A percentile compares a stretch with the other conserved stretches of the same genome.
phyloP scores from a whole-genome alignment of 768 basidiomycete species.

The Lactarius deliciosus region DNA sequence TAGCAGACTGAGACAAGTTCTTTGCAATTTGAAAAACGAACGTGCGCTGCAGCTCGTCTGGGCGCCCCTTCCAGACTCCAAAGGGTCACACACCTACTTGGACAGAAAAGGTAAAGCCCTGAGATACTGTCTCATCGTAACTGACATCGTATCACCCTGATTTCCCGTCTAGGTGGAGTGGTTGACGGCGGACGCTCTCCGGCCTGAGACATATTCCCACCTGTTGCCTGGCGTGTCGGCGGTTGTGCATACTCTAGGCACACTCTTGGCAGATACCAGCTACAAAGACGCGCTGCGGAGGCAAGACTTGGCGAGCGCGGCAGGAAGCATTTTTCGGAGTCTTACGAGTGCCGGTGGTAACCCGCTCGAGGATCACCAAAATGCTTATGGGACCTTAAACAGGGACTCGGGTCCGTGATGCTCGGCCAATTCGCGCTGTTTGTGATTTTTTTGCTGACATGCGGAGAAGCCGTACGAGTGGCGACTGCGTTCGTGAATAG shows the following conservation, averaged over 20 bases:
- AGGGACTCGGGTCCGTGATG: slow-evolving; percentile 76
- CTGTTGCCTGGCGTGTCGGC: slow-evolving; percentile 67
- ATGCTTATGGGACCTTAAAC: slow-evolving; percentile 80
- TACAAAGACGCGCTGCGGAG: slow-evolving; percentile 77
- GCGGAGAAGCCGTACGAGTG: slow-evolving; percentile 59
- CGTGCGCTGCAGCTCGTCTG: slow-evolving; percentile 64
- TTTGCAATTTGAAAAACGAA: background rate
- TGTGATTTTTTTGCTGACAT: slow-evolving; percentile 13
- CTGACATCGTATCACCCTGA: slow-evolving; percentile 15
- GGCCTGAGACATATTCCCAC: slow-evolving; percentile 68
- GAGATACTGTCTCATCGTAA: slow-evolving; percentile 15
- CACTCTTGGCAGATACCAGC: slow-evolving; percentile 71
- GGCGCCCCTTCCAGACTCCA: slow-evolving; percentile 80
- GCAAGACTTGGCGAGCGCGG: slow-evolving; percentile 53
- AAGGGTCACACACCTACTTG: slow-evolving; percentile 89
- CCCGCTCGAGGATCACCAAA: slow-evolving; percentile 53
- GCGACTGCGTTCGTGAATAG: slow-evolving; percentile 72
- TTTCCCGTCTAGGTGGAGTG: slow-evolving; percentile 67
- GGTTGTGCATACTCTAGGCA: slow-evolving; percentile 93
- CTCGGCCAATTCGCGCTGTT: slow-evolving; percentile 6
- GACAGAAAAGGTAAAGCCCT: slow-evolving; percentile 61
- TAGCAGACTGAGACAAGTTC: slow-evolving; percentile 16
- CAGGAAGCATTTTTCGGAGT: slow-evolving; percentile 48
- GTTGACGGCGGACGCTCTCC: slow-evolving; percentile 80
- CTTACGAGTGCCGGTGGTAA: slow-evolving; percentile 43